Evolutionary conservation across 2,329 filamentous ascomycete species (phyloP).

Genomic region (Aureobasidium lini): DNA sequence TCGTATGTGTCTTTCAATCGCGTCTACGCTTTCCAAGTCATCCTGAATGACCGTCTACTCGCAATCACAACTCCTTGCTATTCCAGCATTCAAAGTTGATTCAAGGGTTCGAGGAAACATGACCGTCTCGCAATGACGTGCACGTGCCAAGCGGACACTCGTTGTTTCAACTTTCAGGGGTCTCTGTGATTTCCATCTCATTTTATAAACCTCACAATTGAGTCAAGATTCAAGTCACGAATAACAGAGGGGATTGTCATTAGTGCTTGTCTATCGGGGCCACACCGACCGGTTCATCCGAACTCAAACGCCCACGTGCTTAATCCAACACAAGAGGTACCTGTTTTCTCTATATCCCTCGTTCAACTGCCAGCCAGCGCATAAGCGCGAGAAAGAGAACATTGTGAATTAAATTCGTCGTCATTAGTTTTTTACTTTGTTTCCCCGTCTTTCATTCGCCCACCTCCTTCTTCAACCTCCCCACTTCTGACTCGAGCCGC

Average conservation of each 20-base stretch:
- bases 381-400: background rate
- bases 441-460: background rate
- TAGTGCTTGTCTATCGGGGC: background rate
- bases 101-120: background rate
- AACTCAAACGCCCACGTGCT: background rate
- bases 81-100: background rate
- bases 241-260: background rate
- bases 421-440: background rate
- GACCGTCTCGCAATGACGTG: background rate
- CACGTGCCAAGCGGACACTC: background rate
- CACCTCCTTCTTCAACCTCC: slow-evolving; percentile 22
- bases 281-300: background rate
- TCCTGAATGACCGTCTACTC: background rate
- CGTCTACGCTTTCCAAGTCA: background rate
- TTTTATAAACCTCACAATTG: background rate
- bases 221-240: background rate
- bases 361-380: background rate
- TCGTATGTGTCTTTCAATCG: background rate
- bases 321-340: background rate
- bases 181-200: background rate
- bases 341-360: background rate
- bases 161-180: background rate
- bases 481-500: slow-evolving; percentile 23
- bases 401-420: background rate
- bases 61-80: background rate